phyloP scores from a whole-genome alignment of 2,329 filamentous ascomycete species.

The Cytospora mali region DNA sequence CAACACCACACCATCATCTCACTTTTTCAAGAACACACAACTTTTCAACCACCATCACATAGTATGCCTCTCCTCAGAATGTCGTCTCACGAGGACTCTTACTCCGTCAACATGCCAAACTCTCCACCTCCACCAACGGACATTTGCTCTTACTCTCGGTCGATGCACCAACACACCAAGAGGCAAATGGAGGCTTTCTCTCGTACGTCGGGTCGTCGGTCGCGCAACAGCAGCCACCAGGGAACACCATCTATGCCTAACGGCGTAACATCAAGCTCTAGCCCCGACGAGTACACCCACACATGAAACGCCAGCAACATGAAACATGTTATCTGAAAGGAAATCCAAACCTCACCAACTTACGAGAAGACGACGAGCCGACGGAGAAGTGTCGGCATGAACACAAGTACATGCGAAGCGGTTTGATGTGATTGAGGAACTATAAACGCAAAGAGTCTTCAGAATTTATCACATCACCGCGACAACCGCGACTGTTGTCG shows the following conservation, averaged over 20 bases:
- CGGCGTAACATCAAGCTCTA: slow-evolving; percentile 29
- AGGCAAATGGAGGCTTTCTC: slow-evolving; percentile 64
- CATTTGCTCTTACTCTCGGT: slow-evolving; percentile 53
- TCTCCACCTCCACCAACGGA: slow-evolving; percentile 36
- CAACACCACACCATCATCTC: not conserved
- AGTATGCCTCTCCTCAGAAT: slow-evolving; percentile 30
- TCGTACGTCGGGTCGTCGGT: slow-evolving; percentile 45
- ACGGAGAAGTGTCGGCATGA: not conserved
- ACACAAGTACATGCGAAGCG: not conserved
- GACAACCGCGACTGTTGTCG: not conserved
- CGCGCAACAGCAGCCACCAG: slow-evolving; percentile 18
- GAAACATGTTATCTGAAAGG: not conserved
- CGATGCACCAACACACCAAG: slow-evolving; percentile 68
- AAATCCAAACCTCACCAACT: not conserved
- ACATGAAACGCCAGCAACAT: slow-evolving; percentile 26
- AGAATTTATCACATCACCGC: not conserved
- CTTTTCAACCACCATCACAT: not conserved
- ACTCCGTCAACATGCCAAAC: slow-evolving; percentile 29
- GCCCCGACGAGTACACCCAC: slow-evolving; percentile 30
- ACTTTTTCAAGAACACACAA: not conserved
- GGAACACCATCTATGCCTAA: slow-evolving; percentile 34
- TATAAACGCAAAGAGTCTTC: not conserved
- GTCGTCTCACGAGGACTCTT: slow-evolving; percentile 32
- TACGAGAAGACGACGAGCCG: not conserved
- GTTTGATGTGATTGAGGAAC: not conserved